Conservation (phyloP, 192 early-diverging fungal species). For the Podila verticillata region DNA sequence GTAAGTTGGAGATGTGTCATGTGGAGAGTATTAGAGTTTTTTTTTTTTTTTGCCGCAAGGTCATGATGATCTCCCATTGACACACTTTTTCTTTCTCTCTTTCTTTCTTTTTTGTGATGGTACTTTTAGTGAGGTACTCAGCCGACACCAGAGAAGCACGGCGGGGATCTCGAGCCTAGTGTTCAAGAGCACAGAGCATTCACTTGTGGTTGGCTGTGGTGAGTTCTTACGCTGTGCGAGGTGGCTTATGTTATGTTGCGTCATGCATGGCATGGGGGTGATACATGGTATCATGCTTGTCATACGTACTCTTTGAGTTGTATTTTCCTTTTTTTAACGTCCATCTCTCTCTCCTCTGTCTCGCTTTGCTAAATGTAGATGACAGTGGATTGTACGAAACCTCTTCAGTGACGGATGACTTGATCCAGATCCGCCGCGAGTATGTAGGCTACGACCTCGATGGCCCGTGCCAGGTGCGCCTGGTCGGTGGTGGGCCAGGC, state of each 20-base stretch:
- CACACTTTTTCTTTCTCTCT: neutral
- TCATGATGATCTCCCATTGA: neutral
- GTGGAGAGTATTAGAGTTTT: neutral
- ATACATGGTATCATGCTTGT: neutral
- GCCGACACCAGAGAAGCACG: conserved; percentile 29
- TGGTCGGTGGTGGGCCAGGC: conserved; percentile 26
- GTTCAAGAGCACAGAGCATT: conserved; percentile 8
- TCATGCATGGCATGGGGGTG: neutral
- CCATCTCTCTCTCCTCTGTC: neutral
- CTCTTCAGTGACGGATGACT: neutral
- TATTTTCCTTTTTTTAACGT: neutral
- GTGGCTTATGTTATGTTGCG: neutral
- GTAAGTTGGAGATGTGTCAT: conserved; percentile 35
- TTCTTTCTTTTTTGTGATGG: neutral
- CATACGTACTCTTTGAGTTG: neutral
- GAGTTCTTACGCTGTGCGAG: neutral
- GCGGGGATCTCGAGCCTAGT: conserved; percentile 40
- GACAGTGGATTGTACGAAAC: conserved; percentile 45
- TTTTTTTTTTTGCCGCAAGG: too few relatives aligned
- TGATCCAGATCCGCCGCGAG: conserved; percentile 20
- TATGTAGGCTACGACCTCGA: conserved; percentile 47
- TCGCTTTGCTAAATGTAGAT: conserved; percentile 8
- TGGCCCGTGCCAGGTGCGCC: conserved; percentile 28
- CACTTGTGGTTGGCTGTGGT: conserved; percentile 38
- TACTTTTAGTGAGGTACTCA: conserved; percentile 21